Conservation (phyloP, 148 eudicot genomes). For the Chenopodium quinoa region DNA sequence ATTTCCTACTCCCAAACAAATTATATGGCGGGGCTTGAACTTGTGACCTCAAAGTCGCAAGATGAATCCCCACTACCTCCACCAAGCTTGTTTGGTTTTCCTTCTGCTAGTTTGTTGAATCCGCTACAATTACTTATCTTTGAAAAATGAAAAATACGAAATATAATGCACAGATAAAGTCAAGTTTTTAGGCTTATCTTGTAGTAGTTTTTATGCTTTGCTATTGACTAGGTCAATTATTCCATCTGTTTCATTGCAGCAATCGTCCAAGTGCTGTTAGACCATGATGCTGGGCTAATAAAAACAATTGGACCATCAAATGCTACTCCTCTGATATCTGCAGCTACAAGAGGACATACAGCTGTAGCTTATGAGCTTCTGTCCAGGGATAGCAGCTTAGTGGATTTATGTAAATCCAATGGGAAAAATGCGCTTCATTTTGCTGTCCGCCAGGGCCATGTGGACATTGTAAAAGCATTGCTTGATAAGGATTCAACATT, state of each 20-base stretch:
- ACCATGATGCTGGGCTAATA: constrained; percentile 59
- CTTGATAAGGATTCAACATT: constrained; percentile 62
- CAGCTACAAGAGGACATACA: constrained; percentile 74
- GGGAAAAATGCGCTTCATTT: constrained; percentile 88
- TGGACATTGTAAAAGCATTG: constrained; percentile 69
- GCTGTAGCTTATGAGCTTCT: constrained; percentile 66
- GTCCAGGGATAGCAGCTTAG: constrained; percentile 63
- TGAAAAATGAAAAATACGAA: not conserved
- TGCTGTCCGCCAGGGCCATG: constrained; percentile 80
- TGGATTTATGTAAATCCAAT: constrained; percentile 63
- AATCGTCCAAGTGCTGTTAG: constrained; percentile 68
- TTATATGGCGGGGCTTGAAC: no score
- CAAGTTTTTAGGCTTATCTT: not conserved
- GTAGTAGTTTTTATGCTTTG: not conserved
- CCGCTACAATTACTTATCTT: not conserved
- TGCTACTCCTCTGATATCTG: constrained; percentile 79
- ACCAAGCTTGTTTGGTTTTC: not conserved
- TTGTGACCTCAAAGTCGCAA: no score
- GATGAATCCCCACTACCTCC: no score
- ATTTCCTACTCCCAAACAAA: no score
- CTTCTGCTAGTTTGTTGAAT: not conserved
- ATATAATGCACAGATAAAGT: not conserved
- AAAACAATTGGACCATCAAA: constrained; percentile 66
- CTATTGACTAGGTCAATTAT: constrained; percentile 11
- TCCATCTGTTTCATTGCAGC: constrained; percentile 40